Conservation (phyloP, 306 rosid species). For the Echinosophora koreensis region DNA sequence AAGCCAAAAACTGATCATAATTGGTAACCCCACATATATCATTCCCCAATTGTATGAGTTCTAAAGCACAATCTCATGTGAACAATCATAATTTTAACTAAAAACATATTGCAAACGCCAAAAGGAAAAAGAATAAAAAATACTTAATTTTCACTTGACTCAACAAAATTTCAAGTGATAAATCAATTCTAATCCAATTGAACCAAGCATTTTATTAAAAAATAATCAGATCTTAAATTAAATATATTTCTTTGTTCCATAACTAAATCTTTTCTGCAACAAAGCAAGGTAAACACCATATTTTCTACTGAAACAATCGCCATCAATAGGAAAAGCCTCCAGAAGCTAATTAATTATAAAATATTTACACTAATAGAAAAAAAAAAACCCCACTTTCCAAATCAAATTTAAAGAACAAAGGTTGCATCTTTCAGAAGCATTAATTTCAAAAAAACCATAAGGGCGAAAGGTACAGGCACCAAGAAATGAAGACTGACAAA, state of each 20-base stretch:
- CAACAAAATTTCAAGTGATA: constrained; percentile 19
- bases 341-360: constrained; percentile 13
- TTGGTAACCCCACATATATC: not conserved
- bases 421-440: constrained; percentile 20
- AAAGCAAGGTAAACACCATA: constrained; percentile 8
- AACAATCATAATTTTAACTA: not conserved
- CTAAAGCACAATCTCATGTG: constrained; percentile 7
- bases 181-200: constrained; percentile 10
- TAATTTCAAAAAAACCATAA: constrained; percentile 29
- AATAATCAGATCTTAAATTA: not conserved
- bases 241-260: constrained; percentile 12
- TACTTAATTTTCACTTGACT: not conserved
- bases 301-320: not conserved
- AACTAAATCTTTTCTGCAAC: not conserved
- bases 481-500: constrained; percentile 12
- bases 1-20: constrained; percentile 17
- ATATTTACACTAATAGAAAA: constrained; percentile 1
- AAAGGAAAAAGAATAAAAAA: not conserved
- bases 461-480: constrained; percentile 31
- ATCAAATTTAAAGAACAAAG: constrained; percentile 36
- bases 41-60: constrained; percentile 17
- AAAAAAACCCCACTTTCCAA: constrained; percentile 23
- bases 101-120: constrained; percentile 18
- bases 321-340: constrained; percentile 5
- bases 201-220: not conserved